Percentiles rank a stretch among this genome's conserved stretches.
These are phyloP conservation scores for Hymenoscyphus salicellus DNA, from an alignment of 2,329 filamentous ascomycete species.

Conservation along the genomic window DNA sequence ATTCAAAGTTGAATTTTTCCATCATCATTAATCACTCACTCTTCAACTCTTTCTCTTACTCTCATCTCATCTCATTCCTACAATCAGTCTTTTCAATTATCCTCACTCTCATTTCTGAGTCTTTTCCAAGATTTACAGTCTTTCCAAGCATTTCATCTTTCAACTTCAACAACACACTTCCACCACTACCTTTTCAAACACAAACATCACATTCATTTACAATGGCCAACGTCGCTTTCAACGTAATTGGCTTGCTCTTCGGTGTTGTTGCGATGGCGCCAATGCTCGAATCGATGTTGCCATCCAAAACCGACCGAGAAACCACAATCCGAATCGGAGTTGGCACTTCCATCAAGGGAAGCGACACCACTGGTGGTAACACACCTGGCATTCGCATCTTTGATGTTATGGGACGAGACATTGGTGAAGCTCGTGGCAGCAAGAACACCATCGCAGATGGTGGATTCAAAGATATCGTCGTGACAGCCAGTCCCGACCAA, in stretches of 20 bases:
- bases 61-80: not conserved
- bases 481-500: not conserved
- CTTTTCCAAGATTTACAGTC: not conserved
- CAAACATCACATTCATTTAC: not conserved
- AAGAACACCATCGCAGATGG: not conserved
- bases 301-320: not conserved
- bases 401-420: not conserved
- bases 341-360: not conserved
- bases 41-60: not conserved
- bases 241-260: not conserved
- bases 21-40: not conserved
- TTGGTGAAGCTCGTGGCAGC: not conserved
- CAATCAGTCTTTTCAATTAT: not conserved
- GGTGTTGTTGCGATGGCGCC: slow-evolving; percentile 1
- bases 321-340: not conserved
- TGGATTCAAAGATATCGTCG: not conserved
- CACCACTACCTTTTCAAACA: not conserved
- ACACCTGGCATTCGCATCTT: slow-evolving; percentile 3
- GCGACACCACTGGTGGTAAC: slow-evolving; percentile 1
- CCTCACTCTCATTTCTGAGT: not conserved
- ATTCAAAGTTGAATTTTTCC: not conserved
- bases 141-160: not conserved
- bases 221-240: slow-evolving; percentile 3
- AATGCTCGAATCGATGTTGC: not conserved
- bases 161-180: not conserved